Base-by-base conservation (phyloP, 2,329 filamentous ascomycete genomes). In the Aaosphaeria pasadenensis region DNA sequence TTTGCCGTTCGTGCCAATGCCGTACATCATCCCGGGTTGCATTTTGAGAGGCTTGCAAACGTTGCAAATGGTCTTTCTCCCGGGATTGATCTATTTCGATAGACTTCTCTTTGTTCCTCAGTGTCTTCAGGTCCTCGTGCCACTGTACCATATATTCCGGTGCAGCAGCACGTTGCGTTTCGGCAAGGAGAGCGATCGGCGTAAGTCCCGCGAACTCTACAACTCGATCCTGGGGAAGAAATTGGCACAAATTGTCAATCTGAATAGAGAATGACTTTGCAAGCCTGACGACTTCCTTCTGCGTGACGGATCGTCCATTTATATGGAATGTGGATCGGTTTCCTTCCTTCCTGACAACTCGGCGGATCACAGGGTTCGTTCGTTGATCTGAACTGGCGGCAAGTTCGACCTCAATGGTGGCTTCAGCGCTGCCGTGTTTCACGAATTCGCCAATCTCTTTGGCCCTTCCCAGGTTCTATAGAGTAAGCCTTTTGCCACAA, bases 161-260 rank as follows among this genome's bases (percentile, higher is more conserved):
- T 0, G 91, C 94, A 5, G 91, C 91, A 32, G 94, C 94, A 62
- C 91, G 84, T 53, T 96, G 85, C 0, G 94, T 99, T 59, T 94
- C 89, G 50, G 85, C 80, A 1, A 99, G 78, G 17, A 96, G 80
- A 40, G 95, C 87, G 9, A 95, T 77, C 0, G 92, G 87, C 6
- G 84, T 88, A 57, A 95, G 82, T 5, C 82, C 87, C 5, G 94
- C 90, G 66, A 99, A 99, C 64, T 96, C 91, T 28, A 91, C 89
- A 1, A 99, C 94, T 57, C 91, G 88, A 66, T 99, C 94, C 69
- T 99, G 94, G 0, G 94, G 94, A 40, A 99, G 75, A 60, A 99
- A 99, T 67, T 99, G 94, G 68, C 94, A 99, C 2, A 99, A 78
- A 59, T 99, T 99, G 74, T 99, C 94, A 55, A 97, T 89, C 70